These are phyloP conservation scores for Paralagenidium karlingii DNA, from an alignment of 352 stramenopile genomes.

Conservation along the genomic window DNA sequence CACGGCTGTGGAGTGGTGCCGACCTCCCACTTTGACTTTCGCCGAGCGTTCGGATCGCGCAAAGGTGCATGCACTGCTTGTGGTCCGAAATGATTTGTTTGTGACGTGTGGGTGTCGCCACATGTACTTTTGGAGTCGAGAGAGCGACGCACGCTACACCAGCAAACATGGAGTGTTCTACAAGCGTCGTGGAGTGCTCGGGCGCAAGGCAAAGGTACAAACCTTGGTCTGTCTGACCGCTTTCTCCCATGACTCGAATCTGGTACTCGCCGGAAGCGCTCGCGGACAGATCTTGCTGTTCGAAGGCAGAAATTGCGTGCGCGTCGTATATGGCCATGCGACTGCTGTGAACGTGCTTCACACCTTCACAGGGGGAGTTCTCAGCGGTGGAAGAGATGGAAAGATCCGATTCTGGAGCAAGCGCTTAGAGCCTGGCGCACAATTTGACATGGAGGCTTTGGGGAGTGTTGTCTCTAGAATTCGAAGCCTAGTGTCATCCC, in stretches of 20 bases:
- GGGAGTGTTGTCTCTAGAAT: constrained; percentile 41
- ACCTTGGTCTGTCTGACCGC: constrained; percentile 41
- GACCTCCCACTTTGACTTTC: constrained; percentile 38
- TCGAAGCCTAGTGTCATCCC: constrained; percentile 42
- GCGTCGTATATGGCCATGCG: constrained; percentile 52
- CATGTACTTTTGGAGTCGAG: constrained; percentile 62
- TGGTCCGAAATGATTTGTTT: constrained; percentile 32
- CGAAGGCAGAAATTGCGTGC: constrained; percentile 62
- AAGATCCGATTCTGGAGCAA: constrained; percentile 74
- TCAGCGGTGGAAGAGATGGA: constrained; percentile 58
- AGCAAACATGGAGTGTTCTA: constrained; percentile 30
- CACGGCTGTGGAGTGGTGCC: constrained; percentile 29
- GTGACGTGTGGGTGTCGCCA: constrained; percentile 49
- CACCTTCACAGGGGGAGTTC: constrained; percentile 31
- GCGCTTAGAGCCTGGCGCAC: constrained; percentile 46
- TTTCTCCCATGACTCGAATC: constrained; percentile 26
- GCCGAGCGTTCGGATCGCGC: constrained; percentile 28
- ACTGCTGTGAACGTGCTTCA: constrained; percentile 43
- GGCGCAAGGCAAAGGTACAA: constrained; percentile 55
- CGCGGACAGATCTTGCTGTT: constrained; percentile 69
- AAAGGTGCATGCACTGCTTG: constrained; percentile 27
- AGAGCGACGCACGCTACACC: constrained; percentile 41
- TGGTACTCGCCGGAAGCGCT: constrained; percentile 49
- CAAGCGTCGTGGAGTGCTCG: constrained; percentile 35
- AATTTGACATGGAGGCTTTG: constrained; percentile 60